Conservation (phyloP, 768 basidiomycete genomes). For the Russula olivacea region DNA sequence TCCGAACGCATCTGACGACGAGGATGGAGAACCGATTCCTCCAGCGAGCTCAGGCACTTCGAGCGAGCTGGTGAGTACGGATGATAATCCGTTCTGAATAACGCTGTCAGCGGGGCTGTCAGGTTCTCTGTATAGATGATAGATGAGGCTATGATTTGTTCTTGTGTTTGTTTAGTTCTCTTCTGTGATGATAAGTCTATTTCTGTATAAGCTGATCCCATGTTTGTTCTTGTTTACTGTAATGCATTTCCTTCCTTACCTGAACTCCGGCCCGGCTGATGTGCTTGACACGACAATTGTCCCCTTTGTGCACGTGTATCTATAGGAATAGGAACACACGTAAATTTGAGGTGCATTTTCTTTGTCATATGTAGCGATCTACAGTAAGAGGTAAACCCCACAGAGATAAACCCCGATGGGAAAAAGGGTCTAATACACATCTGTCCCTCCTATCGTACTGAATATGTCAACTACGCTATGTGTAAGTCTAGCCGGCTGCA, state of each 20-base stretch:
- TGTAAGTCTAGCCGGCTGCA: too few relatives aligned
- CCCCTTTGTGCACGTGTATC: too few relatives aligned
- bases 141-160: conserved; percentile 18
- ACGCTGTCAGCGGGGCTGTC: background rate
- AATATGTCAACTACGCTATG: too few relatives aligned
- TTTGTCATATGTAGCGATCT: too few relatives aligned
- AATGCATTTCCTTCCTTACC: too few relatives aligned
- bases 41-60: conserved; percentile 31
- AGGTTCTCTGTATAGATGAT: conserved; percentile 8
- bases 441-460: too few relatives aligned
- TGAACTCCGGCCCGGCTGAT: background rate
- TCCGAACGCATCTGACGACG: conserved; percentile 33
- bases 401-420: too few relatives aligned
- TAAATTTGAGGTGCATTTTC: background rate
- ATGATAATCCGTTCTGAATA: conserved; percentile 69
- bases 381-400: too few relatives aligned
- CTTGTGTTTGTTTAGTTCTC: conserved; percentile 14
- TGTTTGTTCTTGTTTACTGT: background rate
- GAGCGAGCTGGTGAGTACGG: conserved; percentile 40
- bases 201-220: conserved; percentile 8
- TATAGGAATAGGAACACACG: too few relatives aligned
- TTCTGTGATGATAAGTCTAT: background rate
- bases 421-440: too few relatives aligned
- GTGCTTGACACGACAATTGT: too few relatives aligned
- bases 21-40: conserved; percentile 38